Evolutionary conservation across 2,329 filamentous ascomycete genomes (phyloP).

Genomic region (Verticillium tricorpus): DNA sequence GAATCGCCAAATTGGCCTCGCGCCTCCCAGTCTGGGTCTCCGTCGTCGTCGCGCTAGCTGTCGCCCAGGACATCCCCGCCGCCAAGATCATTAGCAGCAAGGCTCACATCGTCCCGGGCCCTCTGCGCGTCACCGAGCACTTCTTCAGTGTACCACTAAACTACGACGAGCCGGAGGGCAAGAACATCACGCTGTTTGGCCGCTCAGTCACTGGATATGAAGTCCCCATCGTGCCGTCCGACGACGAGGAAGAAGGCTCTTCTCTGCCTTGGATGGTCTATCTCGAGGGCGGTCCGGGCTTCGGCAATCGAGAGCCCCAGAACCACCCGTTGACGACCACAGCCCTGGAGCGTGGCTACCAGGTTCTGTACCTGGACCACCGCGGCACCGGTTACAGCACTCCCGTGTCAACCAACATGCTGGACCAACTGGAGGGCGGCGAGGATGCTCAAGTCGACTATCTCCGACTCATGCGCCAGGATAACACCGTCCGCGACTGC

Average conservation of each 20-base stretch:
- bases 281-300: slow-evolving; percentile 82
- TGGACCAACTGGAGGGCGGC: slow-evolving; percentile 54
- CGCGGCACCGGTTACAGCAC: slow-evolving; percentile 83
- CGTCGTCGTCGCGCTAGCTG: slow-evolving; percentile 1
- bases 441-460: slow-evolving; percentile 71
- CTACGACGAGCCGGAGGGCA: slow-evolving; percentile 3
- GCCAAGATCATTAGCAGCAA: background rate
- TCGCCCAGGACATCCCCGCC: slow-evolving; percentile 8
- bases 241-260: slow-evolving; percentile 13
- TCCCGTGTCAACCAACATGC: slow-evolving; percentile 68
- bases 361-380: slow-evolving; percentile 83
- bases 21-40: background rate
- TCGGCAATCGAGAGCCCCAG: slow-evolving; percentile 71
- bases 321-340: slow-evolving; percentile 65
- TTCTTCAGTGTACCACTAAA: slow-evolving; percentile 1
- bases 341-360: slow-evolving; percentile 78
- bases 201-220: slow-evolving; percentile 1
- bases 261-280: slow-evolving; percentile 62
- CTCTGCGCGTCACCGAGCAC: slow-evolving; percentile 3
- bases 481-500: slow-evolving; percentile 84
- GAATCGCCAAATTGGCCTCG: slow-evolving; percentile 1
- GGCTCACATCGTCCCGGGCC: background rate
- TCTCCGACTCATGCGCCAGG: slow-evolving; percentile 78
- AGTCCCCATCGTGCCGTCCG: slow-evolving; percentile 1
- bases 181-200: slow-evolving; percentile 4